These are phyloP conservation scores for Zygoascus sp. DNA, from an alignment of 1,139 yeast species.

Conservation along the genomic window DNA sequence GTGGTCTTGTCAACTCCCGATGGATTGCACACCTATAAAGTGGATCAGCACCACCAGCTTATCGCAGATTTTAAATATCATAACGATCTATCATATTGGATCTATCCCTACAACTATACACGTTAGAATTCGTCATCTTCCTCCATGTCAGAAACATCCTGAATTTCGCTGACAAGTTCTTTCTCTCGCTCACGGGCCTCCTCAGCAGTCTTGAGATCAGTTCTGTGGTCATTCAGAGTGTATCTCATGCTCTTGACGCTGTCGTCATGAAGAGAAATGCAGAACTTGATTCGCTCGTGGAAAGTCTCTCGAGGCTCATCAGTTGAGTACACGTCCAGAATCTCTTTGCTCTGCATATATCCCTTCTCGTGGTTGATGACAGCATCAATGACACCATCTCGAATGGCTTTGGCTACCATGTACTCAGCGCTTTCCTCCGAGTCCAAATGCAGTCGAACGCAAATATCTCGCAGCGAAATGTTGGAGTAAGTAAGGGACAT, in stretches of 20 bases:
- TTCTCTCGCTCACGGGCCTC: slow-evolving; percentile 55
- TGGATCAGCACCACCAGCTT: background rate
- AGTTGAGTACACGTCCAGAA: slow-evolving; percentile 83
- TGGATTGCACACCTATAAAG: background rate
- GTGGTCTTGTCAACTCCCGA: background rate
- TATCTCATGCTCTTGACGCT: slow-evolving; percentile 94
- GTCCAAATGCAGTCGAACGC: slow-evolving; percentile 86
- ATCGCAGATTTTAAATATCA: too few species aligned
- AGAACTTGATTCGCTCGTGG: slow-evolving; percentile 90
- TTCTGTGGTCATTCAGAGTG: slow-evolving; percentile 52
- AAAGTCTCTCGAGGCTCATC: slow-evolving; percentile 81
- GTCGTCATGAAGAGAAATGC: slow-evolving; percentile 86
- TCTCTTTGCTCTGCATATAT: slow-evolving; percentile 84
- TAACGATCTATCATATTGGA: background rate
- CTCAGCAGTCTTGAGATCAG: slow-evolving; percentile 50
- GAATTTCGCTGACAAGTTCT: slow-evolving; percentile 43
- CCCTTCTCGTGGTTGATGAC: slow-evolving; percentile 87
- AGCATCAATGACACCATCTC: slow-evolving; percentile 98
- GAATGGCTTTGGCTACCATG: slow-evolving; percentile 91
- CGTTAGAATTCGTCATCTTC: slow-evolving; percentile 18
- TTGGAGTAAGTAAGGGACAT: slow-evolving; percentile 88
- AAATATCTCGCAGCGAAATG: slow-evolving; percentile 84
- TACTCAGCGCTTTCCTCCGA: slow-evolving; percentile 96
- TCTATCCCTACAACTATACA: background rate
- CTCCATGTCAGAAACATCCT: slow-evolving; percentile 40